Base-by-base conservation (phyloP, 2,329 filamentous ascomycete species). In the Blastomyces parvus region DNA sequence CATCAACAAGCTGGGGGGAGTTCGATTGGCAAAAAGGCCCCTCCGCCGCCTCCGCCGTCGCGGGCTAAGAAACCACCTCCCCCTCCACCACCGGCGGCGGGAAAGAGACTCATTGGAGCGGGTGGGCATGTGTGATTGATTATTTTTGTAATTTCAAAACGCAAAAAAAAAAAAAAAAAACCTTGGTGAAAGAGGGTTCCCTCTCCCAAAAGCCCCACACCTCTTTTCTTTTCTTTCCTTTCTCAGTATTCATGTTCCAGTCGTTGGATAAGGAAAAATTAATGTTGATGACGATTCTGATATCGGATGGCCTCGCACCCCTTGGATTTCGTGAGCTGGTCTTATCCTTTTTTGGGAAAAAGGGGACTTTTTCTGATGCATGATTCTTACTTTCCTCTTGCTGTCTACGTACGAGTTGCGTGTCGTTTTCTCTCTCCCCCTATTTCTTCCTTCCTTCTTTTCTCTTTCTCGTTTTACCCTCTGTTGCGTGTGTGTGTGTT, bases 51-150 rank as follows among this genome's bases (percentile, higher is more conserved):
- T 30, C 84, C 84, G 33, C 83, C 84, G 9, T 82, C 82, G 27
- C 77, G 85, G 70, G 76, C 83, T 44, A 88, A 87, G 79, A 88
- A 88, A 74, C 84, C 85, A 14, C 82, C 83, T 27, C 84, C 86
- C 64, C 84, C 84, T 46, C 86, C 84, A 27, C 84, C 84, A 13
- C 86, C 86, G 27, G 33, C 33, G 82, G 33, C 33, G 82, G 85
- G 76, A 88, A 88, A 79, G 22, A 77, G 84, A 67, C 62, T 74
- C 33, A 61, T 75, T 3, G 69, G 71, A 50, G 69, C 9, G 11
- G 9, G 69, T 40, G 69, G 66, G 2, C 68, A 72, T 62, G 65
- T 65, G 53, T 74, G 67, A 62, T 48, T 59, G 14, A 55, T 36
- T 30, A 42, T 42, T 17, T 42, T 42, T 42, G 38, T 42, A 42